These are phyloP conservation scores for Trapa bicornis DNA, from an alignment of 345 rosid species.

Conservation along the genomic window DNA sequence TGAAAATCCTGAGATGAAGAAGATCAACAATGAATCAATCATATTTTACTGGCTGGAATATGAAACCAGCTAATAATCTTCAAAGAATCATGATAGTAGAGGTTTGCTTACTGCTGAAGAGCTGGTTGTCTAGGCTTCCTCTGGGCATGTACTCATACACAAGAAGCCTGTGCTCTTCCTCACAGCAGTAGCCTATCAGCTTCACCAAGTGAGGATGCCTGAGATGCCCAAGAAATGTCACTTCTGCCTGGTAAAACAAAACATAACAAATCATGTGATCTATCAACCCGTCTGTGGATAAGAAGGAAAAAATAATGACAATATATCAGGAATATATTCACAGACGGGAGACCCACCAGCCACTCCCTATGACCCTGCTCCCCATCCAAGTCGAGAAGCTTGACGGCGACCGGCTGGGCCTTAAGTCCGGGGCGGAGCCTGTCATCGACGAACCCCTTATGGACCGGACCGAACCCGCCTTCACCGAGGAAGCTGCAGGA, in stretches of 20 bases:
- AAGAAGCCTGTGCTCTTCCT: conserved; percentile 71
- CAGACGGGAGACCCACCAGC: conserved; percentile 43
- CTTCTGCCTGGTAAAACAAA: conserved; percentile 47
- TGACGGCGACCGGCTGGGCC: conserved; percentile 87
- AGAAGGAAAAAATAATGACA: background rate
- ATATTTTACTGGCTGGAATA: background rate
- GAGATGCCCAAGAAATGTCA: conserved; percentile 66
- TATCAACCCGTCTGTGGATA: background rate
- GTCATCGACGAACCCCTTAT: conserved; percentile 81
- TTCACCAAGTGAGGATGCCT: conserved; percentile 76
- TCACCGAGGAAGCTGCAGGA: conserved; percentile 61
- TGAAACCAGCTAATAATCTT: background rate
- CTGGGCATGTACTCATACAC: conserved; percentile 91
- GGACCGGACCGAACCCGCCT: conserved; percentile 90
- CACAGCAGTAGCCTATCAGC: conserved; percentile 79
- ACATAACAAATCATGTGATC: background rate
- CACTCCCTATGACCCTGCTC: conserved; percentile 86
- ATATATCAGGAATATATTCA: background rate
- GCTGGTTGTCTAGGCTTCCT: conserved; percentile 87
- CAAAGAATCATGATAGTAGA: background rate
- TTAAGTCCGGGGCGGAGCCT: conserved; percentile 69
- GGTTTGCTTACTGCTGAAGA: conserved; percentile 54
- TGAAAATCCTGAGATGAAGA: conserved; percentile 38
- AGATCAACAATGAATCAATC: background rate
- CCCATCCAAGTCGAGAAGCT: conserved; percentile 68